These are phyloP conservation scores for Polyporus tsugae DNA, from an alignment of 1,284 basidiomycete species.

Conservation along the genomic window DNA sequence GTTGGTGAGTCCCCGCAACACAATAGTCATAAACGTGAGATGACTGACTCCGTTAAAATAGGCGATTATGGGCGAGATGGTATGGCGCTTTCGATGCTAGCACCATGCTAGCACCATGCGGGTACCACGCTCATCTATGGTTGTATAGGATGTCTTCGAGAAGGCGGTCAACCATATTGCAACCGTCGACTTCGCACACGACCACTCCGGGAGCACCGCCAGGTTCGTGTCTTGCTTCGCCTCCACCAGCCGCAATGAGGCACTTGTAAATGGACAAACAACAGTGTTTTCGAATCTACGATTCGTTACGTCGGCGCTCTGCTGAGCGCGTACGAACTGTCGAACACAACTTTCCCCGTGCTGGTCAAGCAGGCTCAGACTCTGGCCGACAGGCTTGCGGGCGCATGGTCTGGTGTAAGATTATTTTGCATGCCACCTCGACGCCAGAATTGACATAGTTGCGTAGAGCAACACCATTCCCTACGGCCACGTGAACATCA, in stretches of 20 bases:
- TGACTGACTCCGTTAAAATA: background rate
- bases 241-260: background rate
- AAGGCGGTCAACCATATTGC: conserved; percentile 60
- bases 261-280: background rate
- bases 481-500: conserved; percentile 61
- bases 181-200: conserved; percentile 63
- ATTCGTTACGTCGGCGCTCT: conserved; percentile 84
- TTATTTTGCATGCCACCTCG: background rate
- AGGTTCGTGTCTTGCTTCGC: conserved; percentile 47
- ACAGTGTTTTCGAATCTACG: conserved; percentile 86
- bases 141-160: conserved; percentile 51
- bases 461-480: conserved; percentile 59
- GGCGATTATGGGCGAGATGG: conserved; percentile 64
- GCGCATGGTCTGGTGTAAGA: conserved; percentile 64
- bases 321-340: conserved; percentile 87
- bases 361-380: conserved; percentile 73
- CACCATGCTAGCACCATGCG: background rate
- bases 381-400: conserved; percentile 74
- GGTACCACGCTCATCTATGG: background rate
- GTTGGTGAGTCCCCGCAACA: conserved; percentile 50
- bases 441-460: conserved; percentile 4
- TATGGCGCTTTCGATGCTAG: conserved; percentile 35
- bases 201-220: conserved; percentile 58
- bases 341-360: conserved; percentile 58
- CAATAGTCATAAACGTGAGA: background rate